Base-by-base conservation (phyloP, 2,329 filamentous ascomycete genomes). In the Ramularia endophylla region DNA sequence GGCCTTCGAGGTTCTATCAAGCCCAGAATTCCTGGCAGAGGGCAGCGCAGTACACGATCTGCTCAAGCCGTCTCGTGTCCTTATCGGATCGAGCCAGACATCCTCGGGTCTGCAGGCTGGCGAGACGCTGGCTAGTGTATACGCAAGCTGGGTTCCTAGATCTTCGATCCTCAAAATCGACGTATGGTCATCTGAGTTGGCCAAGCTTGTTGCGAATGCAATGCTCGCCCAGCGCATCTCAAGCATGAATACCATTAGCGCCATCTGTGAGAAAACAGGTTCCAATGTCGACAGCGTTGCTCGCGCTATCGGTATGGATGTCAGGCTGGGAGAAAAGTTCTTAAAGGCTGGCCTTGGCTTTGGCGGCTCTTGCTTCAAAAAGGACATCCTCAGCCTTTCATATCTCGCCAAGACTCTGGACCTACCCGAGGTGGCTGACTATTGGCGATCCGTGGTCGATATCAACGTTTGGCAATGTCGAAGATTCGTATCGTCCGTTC, bases 321-420 rank as follows among this genome's bases (percentile, higher is more conserved):
- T 72, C 4, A 74, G 85, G 37, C 85, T 90, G 43, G 85, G 85
- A 5, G 69, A 74, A 48, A 78, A 80, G 59, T 85, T 87, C 63
- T 69, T 90, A 28, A 81, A 83, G 62, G 80, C 84, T 5, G 80
- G 80, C 29, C 75, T 87, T 19, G 85, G 85, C 9, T 89, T 88
- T 56, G 85, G 85, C 38, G 85, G 85, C 15, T 84, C 79, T 47
- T 90, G 85, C 64, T 88, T 90, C 71, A 79, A 81, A 62, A 89
- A 89, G 64, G 85, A 89, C 57, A 77, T 88, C 32, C 70, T 85
- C 36, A 84, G 77, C 61, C 67, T 89, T 29, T 75, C 81, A 16
- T 87, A 88, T 63, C 70, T 89, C 16, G 80, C 84, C n/a, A 79
- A 86, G 53, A 78, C 74, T 3, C 70, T 87, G 43, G 75, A 80